These are phyloP conservation scores for Fusarium sp. DNA, from an alignment of 2,329 filamentous ascomycete species.

Conservation along the genomic window DNA sequence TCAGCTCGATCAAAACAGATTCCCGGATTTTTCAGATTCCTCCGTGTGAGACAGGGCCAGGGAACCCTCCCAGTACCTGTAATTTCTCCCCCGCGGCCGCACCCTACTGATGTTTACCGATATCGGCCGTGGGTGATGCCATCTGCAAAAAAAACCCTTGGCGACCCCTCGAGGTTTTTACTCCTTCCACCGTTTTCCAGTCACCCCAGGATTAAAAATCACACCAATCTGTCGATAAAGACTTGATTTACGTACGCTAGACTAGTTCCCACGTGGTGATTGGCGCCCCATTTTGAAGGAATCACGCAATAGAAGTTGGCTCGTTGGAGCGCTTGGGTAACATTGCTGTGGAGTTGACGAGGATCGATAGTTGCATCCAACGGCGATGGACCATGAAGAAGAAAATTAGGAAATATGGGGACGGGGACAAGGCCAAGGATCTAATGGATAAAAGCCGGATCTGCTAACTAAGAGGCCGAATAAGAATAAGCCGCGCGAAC, in stretches of 20 bases:
- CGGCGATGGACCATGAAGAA: not conserved
- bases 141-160: not conserved
- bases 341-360: not conserved
- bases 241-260: not conserved
- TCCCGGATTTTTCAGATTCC: not conserved
- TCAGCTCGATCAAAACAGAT: not conserved
- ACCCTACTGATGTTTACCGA: not conserved
- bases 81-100: not conserved
- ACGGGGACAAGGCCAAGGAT: not conserved
- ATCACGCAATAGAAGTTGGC: not conserved
- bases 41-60: not conserved
- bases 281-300: not conserved
- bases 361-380: not conserved
- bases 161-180: not conserved
- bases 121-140: not conserved
- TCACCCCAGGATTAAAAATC: not conserved
- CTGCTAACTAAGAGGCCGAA: not conserved
- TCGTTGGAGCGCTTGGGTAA: not conserved
- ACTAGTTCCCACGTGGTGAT: slow-evolving; percentile 2
- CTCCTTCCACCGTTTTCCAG: not conserved
- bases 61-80: not conserved
- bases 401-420: not conserved
- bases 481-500: not conserved
- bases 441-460: not conserved
- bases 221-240: not conserved